These are phyloP conservation scores for Eudorina sp. DNA, from an alignment of 139 green algal species.

Conservation along the genomic window DNA sequence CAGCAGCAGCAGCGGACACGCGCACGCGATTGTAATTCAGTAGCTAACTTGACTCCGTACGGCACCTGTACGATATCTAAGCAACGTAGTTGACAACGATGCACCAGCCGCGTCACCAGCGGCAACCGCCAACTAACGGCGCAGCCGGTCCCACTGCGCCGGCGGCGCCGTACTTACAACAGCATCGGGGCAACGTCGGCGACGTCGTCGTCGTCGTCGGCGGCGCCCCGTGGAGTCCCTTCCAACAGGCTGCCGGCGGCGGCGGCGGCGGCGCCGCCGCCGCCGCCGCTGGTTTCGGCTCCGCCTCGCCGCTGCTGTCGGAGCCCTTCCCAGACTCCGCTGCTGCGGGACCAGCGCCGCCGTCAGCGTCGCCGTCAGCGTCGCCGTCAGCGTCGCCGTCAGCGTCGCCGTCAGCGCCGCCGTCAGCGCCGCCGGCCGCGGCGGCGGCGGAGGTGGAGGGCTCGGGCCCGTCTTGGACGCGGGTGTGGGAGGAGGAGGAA, in stretches of 20 bases:
- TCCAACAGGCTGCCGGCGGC: background rate
- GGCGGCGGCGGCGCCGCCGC: background rate
- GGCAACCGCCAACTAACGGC: too few species aligned
- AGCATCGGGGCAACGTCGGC: background rate
- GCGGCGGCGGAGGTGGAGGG: background rate
- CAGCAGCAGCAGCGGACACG: too few species aligned
- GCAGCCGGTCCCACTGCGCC: too few species aligned
- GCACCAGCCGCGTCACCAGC: too few species aligned
- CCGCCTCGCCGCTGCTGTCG: background rate
- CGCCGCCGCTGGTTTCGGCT: background rate
- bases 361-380: background rate
- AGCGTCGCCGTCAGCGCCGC: too few species aligned
- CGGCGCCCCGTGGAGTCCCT: background rate
- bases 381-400: background rate
- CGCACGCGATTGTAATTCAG: too few species aligned
- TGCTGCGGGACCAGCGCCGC: too few species aligned
- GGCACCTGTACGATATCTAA: too few species aligned
- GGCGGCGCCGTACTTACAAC: too few species aligned
- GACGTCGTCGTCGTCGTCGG: background rate
- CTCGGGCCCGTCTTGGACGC: too few species aligned
- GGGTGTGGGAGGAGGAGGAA: background rate
- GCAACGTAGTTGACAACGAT: too few species aligned
- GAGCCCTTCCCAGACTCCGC: background rate
- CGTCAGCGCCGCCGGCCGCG: background rate
- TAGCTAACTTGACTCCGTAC: too few species aligned